A percentile compares a stretch with the other conserved stretches of the same genome.
phyloP scores from a whole-genome alignment of 2,329 filamentous ascomycete genomes.

The Penicillium occitanis region DNA sequence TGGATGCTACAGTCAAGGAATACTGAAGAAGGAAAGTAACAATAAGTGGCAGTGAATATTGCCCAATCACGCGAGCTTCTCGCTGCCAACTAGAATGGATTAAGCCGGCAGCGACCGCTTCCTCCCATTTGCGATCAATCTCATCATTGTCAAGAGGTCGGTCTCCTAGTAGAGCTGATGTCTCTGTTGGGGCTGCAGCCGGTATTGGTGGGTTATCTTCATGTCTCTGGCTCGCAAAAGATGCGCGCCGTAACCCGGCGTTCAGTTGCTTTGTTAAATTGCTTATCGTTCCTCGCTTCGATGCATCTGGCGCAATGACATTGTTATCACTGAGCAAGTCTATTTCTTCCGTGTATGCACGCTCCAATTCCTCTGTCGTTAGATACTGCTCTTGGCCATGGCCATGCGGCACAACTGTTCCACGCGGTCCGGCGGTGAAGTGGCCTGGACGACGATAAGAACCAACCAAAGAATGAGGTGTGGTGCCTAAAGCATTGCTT shows the following conservation, averaged over 20 bases:
- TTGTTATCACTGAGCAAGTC: conserved; percentile 61
- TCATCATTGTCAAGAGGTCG: conserved; percentile 53
- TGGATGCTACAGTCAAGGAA: conserved; percentile 76
- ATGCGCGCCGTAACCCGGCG: conserved; percentile 25
- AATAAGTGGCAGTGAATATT: conserved; percentile 70
- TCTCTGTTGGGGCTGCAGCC: conserved; percentile 40
- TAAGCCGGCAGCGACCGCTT: conserved; percentile 74
- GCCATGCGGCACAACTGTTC: conserved; percentile 61
- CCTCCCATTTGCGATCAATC: conserved; percentile 76
- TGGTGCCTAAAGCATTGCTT: conserved; percentile 38
- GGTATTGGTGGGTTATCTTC: conserved; percentile 3
- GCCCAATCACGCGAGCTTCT: conserved; percentile 75
- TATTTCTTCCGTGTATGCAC: conserved; percentile 57
- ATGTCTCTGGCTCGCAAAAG: conserved; percentile 5
- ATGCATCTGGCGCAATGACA: conserved; percentile 56
- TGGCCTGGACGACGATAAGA: conserved; percentile 76
- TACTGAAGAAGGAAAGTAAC: conserved; percentile 78
- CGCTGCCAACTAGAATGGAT: conserved; percentile 90
- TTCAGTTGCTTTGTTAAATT: conserved; percentile 30
- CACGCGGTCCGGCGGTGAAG: conserved; percentile 69
- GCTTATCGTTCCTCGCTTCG: conserved; percentile 20
- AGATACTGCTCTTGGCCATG: conserved; percentile 45
- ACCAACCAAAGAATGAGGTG: conserved; percentile 55
- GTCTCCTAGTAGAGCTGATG: conserved; percentile 49
- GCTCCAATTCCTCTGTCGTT: conserved; percentile 55